phyloP scores from a whole-genome alignment of 768 basidiomycete genomes.

The Dioszegia crocea region DNA sequence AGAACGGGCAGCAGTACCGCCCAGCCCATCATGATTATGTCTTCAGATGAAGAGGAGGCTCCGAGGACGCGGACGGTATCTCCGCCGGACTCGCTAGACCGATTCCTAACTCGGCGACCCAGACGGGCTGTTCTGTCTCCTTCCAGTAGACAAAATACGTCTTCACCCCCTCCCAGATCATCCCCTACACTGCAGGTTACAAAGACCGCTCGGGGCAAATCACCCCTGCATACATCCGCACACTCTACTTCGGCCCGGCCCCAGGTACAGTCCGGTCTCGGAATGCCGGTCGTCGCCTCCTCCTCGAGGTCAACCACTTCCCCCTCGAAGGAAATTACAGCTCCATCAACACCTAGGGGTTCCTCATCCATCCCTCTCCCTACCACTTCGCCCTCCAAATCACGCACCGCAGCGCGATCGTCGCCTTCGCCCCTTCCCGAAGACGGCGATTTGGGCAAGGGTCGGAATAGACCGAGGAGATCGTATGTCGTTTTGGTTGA shows the following conservation, averaged over 20 bases:
- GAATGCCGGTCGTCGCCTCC: background rate
- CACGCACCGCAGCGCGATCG: background rate
- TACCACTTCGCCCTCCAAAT: background rate
- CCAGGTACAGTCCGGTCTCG: background rate
- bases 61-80: background rate
- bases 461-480: background rate
- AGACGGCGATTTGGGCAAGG: background rate
- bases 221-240: background rate
- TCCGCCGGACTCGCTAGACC: background rate
- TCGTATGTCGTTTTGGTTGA: slow-evolving; percentile 5
- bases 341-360: background rate
- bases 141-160: background rate
- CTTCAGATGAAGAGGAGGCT: slow-evolving; percentile 2
- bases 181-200: background rate
- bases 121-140: background rate
- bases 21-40: background rate
- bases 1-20: background rate
- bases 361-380: background rate
- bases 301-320: background rate
- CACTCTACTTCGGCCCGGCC: background rate
- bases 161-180: background rate
- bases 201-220: too few relatives aligned
- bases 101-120: background rate
- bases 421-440: background rate
- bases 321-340: background rate